Evolutionary conservation across 495 filamentous ascomycete species (phyloP), one percentile per base, ranked within the genome.

Genomic region (Pseudoneurospora amorphoporcata): DNA sequence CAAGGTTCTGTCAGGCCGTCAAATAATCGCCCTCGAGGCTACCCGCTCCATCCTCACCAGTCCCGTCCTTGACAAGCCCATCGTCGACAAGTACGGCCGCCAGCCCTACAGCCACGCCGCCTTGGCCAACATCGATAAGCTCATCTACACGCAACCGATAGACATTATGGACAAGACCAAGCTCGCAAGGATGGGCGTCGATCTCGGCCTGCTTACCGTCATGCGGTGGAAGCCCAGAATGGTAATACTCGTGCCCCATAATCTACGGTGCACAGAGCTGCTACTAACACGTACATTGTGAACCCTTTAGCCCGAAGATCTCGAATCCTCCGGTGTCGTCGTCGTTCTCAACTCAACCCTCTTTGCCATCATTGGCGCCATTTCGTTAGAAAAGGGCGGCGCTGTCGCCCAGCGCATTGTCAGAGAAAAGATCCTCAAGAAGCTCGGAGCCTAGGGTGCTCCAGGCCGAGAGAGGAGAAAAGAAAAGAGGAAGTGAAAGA

Each of bases 171-270:
- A 86, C 42, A 87, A 88, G 65, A 76, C 82, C 8, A 90, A 91
- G 77, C 73, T 97, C 61, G 86, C 89, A 58, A 81, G 84, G 68
- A 79, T 98, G 70, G 93, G 90, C 37, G 76, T 85, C 29, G 85
- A 88, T n/a, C 89, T 92, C 70, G 90, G 92, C 3, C 78, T 98
- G 76, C 75, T 84, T 61, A 84, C 86, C 9, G 93, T 98, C 23
- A 79, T 95, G 73, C 87, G 95, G 82, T 99, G 95, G 95, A 91
- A 90, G 75, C 95, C 95, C 16, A 88, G 86, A 78, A 86, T 89
- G 81, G 94, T 97, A 84, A 77, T 4, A 12, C 47, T 0, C n/a
- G 90, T 75, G 4, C 9, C 23, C 8, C 35, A 68, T 76, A 8
- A n/a, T 32, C 8, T 19, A 71, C 23, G 9, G 7, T 17, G 8